Conservation (phyloP, 306 rosid genomes). For the Malus fusca region DNA sequence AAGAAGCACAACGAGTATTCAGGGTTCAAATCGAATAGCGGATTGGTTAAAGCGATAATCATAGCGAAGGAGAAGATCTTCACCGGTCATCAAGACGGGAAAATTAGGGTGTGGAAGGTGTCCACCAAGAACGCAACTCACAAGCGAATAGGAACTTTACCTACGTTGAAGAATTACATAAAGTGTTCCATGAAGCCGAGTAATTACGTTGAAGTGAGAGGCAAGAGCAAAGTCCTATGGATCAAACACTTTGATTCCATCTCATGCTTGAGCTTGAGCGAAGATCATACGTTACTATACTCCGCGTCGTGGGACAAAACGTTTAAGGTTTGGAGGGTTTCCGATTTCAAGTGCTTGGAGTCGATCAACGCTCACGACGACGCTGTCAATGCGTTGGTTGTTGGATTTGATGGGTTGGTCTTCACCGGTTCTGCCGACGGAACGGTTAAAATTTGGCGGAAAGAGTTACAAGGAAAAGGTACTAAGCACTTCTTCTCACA, state of each 20-base stretch:
- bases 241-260: conserved; percentile 80
- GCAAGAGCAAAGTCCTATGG: conserved; percentile 48
- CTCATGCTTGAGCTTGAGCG: conserved; percentile 59
- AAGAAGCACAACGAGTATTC: conserved; percentile 65
- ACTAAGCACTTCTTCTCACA: conserved; percentile 80
- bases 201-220: conserved; percentile 60
- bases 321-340: conserved; percentile 71
- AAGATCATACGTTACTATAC: conserved; percentile 50
- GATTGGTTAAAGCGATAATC: conserved; percentile 73
- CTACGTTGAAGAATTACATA: conserved; percentile 52
- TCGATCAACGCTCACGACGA: conserved; percentile 78
- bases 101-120: conserved; percentile 69
- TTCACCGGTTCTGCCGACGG: conserved; percentile 92
- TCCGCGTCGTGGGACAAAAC: conserved; percentile 94
- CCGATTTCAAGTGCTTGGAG: conserved; percentile 71
- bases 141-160: conserved; percentile 62
- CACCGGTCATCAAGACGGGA: conserved; percentile 90
- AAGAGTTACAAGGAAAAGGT: conserved; percentile 73
- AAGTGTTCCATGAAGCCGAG: conserved; percentile 67
- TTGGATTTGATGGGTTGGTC: conserved; percentile 48
- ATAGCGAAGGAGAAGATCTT: conserved; percentile 44
- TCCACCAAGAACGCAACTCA: conserved; percentile 32
- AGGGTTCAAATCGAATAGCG: conserved; percentile 63
- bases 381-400: conserved; percentile 65
- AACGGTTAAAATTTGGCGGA: conserved; percentile 69